A percentile compares a stretch with the other conserved stretches of the same genome.
Conservation (phyloP, 768 basidiomycete species). For the Lactarius sanguifluus region DNA sequence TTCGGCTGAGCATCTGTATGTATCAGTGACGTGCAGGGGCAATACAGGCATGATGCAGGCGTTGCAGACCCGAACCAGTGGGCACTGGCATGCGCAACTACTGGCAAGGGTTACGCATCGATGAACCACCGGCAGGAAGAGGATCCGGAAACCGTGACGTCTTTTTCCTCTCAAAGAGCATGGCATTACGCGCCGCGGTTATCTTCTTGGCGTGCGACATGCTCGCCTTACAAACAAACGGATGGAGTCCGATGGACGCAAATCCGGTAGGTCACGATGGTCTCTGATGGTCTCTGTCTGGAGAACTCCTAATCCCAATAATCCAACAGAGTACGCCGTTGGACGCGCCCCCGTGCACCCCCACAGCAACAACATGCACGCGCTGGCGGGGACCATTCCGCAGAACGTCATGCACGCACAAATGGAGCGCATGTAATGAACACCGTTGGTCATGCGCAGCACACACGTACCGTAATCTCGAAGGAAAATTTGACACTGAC, state of each 20-base stretch:
- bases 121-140: no score
- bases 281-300: not conserved
- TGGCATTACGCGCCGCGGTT: not conserved
- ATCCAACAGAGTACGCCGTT: not conserved
- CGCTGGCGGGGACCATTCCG: not conserved
- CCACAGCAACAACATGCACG: not conserved
- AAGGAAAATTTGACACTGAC: not conserved
- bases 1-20: not conserved
- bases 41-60: not conserved
- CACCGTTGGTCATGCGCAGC: conserved; percentile 3
- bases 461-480: not conserved
- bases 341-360: not conserved
- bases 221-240: no score
- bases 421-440: not conserved
- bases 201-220: no score
- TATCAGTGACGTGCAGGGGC: not conserved
- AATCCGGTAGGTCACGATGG: not conserved
- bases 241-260: no score
- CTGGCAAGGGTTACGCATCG: not conserved
- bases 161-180: not conserved
- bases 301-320: not conserved
- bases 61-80: no score
- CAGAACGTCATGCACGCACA: not conserved
- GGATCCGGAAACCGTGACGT: not conserved
- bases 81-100: no score